phyloP scores from a whole-genome alignment of 2,329 filamentous ascomycete genomes.

The Myriosclerotinia duriaeana region DNA sequence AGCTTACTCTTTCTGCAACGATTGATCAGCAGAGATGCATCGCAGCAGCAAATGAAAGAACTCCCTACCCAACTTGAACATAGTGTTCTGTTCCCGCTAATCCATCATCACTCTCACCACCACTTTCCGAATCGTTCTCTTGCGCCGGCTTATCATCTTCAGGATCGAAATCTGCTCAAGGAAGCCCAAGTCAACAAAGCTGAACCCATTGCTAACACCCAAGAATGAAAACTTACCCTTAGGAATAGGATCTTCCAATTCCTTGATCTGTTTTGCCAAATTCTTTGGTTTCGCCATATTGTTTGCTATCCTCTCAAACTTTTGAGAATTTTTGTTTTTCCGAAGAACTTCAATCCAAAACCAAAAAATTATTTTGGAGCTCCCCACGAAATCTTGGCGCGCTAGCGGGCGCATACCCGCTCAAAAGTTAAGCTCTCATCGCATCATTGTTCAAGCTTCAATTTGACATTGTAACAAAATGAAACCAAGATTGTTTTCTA shows the following conservation, averaged over 20 bases:
- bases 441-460: constrained; percentile 25
- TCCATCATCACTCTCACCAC: constrained; percentile 52
- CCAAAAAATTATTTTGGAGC: constrained; percentile 26
- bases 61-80: constrained; percentile 64
- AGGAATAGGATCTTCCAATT: constrained; percentile 56
- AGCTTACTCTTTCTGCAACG: constrained; percentile 72
- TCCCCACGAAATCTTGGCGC: constrained; percentile 35
- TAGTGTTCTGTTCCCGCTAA: constrained; percentile 82
- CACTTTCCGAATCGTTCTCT: constrained; percentile 43
- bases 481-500: constrained; percentile 54
- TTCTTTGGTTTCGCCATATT: constrained; percentile 51
- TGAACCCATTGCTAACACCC: not conserved
- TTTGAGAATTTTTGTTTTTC: constrained; percentile 29
- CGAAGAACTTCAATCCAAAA: constrained; percentile 22
- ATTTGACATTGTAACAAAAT: constrained; percentile 31
- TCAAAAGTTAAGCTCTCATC: constrained; percentile 18
- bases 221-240: constrained; percentile 52
- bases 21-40: constrained; percentile 21
- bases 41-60: constrained; percentile 2
- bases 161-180: constrained; percentile 43
- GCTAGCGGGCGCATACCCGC: constrained; percentile 33
- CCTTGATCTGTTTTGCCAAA: constrained; percentile 59
- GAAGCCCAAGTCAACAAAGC: constrained; percentile 25
- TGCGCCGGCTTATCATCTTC: constrained; percentile 39
- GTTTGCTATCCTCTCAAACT: constrained; percentile 24